Conservation (phyloP, 345 rosid species). For the Salix purpurea region DNA sequence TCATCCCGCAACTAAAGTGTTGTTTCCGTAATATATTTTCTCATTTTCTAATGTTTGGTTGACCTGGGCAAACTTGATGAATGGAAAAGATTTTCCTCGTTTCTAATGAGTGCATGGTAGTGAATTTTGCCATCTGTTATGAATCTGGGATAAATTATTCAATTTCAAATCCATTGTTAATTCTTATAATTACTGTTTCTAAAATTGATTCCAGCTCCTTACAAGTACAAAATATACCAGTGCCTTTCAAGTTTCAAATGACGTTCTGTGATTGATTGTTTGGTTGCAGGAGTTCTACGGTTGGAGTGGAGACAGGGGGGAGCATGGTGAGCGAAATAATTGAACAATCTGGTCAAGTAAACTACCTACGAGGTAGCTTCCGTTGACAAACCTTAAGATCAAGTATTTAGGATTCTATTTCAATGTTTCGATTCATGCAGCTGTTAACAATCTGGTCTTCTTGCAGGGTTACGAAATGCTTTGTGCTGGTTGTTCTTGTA, state of each 20-base stretch:
- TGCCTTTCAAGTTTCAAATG: background rate
- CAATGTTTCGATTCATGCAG: no score
- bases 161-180: background rate
- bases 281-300: constrained; percentile 68
- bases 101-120: background rate
- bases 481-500: no score
- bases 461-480: no score
- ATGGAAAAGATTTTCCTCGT: background rate
- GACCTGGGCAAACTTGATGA: no score
- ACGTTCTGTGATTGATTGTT: background rate
- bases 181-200: background rate
- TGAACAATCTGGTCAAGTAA: background rate
- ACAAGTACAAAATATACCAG: background rate
- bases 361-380: background rate
- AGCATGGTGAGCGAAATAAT: constrained; percentile 12
- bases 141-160: background rate
- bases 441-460: no score
- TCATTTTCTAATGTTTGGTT: no score
- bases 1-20: background rate
- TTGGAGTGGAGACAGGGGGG: constrained; percentile 76
- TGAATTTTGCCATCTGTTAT: background rate
- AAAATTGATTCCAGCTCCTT: background rate
- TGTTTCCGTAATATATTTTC: no score
- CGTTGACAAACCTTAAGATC: background rate
- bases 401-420: no score